Evolutionary conservation across 2,329 filamentous ascomycete species (phyloP).

Genomic region (Rhinocladiella mackenziei): DNA sequence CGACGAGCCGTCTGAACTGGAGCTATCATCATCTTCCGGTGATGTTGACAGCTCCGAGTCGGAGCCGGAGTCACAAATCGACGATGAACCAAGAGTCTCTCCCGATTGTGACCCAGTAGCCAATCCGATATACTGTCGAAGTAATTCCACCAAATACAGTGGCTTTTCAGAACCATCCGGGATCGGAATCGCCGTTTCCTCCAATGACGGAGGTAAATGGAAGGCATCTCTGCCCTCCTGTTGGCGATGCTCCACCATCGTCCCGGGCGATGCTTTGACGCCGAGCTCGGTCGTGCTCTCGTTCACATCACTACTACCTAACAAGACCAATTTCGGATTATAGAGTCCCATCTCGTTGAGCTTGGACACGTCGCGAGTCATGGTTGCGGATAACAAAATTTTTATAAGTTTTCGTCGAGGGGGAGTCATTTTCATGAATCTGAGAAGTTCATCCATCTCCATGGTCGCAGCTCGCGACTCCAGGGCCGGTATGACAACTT

Average conservation of each 20-base stretch:
- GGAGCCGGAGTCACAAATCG: no score
- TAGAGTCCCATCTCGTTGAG: constrained; percentile 69
- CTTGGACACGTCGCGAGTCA: constrained; percentile 85
- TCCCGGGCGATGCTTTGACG: constrained; percentile 8
- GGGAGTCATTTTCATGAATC: constrained; percentile 69
- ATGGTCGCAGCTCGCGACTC: constrained; percentile 85
- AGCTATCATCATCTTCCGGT: constrained; percentile 42
- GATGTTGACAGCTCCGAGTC: constrained; percentile 21
- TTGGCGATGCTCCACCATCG: constrained; percentile 30
- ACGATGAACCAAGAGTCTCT: no score
- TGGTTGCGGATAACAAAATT: constrained; percentile 92
- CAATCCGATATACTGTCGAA: constrained; percentile 51
- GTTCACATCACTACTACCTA: constrained; percentile 21
- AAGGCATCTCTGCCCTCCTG: constrained; percentile 48
- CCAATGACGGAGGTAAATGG: constrained; percentile 59
- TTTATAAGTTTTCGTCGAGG: constrained; percentile 55
- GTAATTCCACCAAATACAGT: constrained; percentile 74
- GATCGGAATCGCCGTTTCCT: constrained; percentile 65
- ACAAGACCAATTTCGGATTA: constrained; percentile 62
- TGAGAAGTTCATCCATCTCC: constrained; percentile 78
- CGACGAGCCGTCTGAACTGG: constrained; percentile 58
- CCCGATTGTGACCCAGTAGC: neutral
- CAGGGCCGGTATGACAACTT: constrained; percentile 63
- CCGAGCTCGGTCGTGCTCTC: constrained; percentile 19
- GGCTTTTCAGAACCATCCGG: constrained; percentile 70